These are phyloP conservation scores for Arthrobotrys entomopaga DNA, from an alignment of 2,329 filamentous ascomycete genomes.

Conservation along the genomic window DNA sequence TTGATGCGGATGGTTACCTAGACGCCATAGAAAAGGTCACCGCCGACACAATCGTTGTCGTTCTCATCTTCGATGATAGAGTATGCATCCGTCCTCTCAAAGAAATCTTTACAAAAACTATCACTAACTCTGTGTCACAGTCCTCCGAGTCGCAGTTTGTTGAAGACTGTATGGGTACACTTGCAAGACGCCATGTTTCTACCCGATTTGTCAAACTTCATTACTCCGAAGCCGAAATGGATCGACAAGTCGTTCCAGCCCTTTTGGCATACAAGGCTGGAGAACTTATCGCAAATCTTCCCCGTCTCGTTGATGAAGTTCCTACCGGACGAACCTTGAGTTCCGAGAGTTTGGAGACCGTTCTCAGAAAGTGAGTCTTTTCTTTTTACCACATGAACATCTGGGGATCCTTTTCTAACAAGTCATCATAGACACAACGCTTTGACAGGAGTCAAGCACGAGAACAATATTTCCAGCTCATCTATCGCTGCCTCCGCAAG, in stretches of 20 bases:
- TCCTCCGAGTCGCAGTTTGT: conserved; percentile 81
- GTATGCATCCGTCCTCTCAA: conserved; percentile 66
- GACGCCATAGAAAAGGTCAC: conserved; percentile 93
- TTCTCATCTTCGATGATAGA: conserved; percentile 89
- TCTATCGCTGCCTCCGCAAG: conserved; percentile 26
- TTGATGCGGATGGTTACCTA: conserved; percentile 92
- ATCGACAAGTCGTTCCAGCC: conserved; percentile 85
- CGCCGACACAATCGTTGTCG: conserved; percentile 83
- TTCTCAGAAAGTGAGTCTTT: conserved; percentile 67
- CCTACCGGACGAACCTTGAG: conserved; percentile 69
- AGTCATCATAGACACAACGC: conserved; percentile 42
- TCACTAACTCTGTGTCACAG: conserved; percentile 64
- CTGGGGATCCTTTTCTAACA: conserved; percentile 17
- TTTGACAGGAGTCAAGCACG: conserved; percentile 33
- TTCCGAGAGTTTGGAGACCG: conserved; percentile 68
- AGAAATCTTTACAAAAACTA: conserved; percentile 55
- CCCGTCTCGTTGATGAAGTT: conserved; percentile 86
- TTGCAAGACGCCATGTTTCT: conserved; percentile 76
- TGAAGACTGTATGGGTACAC: conserved; percentile 77
- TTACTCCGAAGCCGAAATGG: conserved; percentile 92
- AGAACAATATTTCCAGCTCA: conserved; percentile 40
- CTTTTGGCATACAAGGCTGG: conserved; percentile 88
- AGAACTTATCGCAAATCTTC: conserved; percentile 88
- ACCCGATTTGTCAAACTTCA: conserved; percentile 91
- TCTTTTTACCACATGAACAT: background rate